Percentiles rank a stretch among this genome's conserved stretches.
These are phyloP conservation scores for Cyberlindnera amylophila DNA, from an alignment of 805 yeast species.

Conservation along the genomic window DNA sequence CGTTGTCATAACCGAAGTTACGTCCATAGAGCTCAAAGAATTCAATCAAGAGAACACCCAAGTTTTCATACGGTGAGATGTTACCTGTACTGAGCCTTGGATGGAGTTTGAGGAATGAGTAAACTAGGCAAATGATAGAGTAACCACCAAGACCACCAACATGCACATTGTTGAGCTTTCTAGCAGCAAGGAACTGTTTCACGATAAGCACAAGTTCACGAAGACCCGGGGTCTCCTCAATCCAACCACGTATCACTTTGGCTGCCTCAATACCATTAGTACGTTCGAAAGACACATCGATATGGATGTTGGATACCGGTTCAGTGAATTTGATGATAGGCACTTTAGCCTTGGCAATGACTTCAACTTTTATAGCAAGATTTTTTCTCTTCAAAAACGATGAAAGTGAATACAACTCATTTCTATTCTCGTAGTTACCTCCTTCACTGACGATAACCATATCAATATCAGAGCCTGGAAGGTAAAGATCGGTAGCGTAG, in stretches of 20 bases:
- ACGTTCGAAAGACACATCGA: slow-evolving; percentile 89
- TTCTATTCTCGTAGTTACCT: slow-evolving; percentile 56
- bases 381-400: slow-evolving; percentile 57
- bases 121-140: slow-evolving; percentile 83
- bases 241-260: slow-evolving; percentile 70
- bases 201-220: slow-evolving; percentile 77
- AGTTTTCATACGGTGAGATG: slow-evolving; percentile 65
- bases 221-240: slow-evolving; percentile 67
- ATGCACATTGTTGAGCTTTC: slow-evolving; percentile 81
- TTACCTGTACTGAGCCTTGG: slow-evolving; percentile 68
- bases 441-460: slow-evolving; percentile 73
- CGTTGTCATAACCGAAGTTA: slow-evolving; percentile 79
- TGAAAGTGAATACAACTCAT: slow-evolving; percentile 68
- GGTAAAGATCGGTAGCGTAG: slow-evolving; percentile 84
- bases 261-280: slow-evolving; percentile 83
- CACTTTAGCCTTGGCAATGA: slow-evolving; percentile 85
- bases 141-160: slow-evolving; percentile 95
- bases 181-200: slow-evolving; percentile 77
- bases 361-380: slow-evolving; percentile 72
- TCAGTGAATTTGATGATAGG: slow-evolving; percentile 93
- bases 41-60: slow-evolving; percentile 84
- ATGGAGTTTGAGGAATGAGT: slow-evolving; percentile 73
- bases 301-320: slow-evolving; percentile 60
- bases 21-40: slow-evolving; percentile 91
- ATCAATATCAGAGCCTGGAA: slow-evolving; percentile 95